Evolutionary conservation across 2,329 filamentous ascomycete species (phyloP).

Genomic region (Coniochaeta sp.): DNA sequence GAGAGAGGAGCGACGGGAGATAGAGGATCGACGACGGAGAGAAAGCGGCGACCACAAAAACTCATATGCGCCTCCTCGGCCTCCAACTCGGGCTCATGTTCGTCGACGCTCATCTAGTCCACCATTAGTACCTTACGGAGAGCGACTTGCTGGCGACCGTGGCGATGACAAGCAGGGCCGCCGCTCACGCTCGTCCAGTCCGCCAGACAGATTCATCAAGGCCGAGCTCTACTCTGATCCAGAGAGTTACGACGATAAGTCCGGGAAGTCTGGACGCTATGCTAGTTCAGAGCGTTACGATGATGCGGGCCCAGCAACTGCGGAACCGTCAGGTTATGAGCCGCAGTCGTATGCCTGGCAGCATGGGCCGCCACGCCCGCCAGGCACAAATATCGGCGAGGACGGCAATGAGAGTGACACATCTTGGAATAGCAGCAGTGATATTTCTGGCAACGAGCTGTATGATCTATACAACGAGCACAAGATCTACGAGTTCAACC

Average conservation of each 20-base stretch:
- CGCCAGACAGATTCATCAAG: neutral
- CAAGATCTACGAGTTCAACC: slow-evolving; percentile 3
- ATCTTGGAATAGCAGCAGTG: neutral
- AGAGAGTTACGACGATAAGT: neutral
- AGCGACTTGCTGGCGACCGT: neutral
- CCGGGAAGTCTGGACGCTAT: too few species aligned
- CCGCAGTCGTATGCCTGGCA: neutral
- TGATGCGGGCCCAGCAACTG: neutral
- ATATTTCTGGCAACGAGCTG: neutral
- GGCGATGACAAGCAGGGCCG: neutral
- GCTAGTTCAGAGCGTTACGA: too few species aligned
- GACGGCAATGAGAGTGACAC: neutral
- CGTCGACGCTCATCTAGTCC: neutral
- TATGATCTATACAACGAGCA: neutral
- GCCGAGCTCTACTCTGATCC: neutral
- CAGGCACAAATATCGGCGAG: neutral
- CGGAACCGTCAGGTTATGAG: neutral
- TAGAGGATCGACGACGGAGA: neutral
- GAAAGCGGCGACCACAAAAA: too few species aligned
- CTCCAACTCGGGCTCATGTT: neutral
- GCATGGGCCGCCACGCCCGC: neutral
- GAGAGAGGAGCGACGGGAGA: neutral
- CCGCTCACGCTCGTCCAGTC: neutral
- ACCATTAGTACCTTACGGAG: neutral
- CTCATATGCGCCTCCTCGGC: too few species aligned